These are phyloP conservation scores for Bretschneidera sinensis DNA, from an alignment of 345 rosid species.

Conservation along the genomic window DNA sequence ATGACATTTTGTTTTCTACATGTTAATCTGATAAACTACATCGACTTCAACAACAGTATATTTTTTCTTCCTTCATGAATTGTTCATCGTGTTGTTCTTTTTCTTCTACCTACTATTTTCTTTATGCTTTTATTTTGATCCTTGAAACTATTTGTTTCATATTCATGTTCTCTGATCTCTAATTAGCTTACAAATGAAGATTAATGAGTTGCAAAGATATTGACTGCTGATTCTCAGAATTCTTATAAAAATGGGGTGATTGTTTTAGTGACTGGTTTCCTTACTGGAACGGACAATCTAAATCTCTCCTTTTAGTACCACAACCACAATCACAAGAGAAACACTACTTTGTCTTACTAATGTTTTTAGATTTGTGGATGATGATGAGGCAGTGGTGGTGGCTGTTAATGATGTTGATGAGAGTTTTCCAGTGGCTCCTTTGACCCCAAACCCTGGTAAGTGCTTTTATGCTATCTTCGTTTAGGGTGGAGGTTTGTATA, in stretches of 20 bases:
- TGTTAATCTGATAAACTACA: background rate
- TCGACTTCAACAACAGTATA: background rate
- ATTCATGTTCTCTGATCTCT: too few relatives aligned
- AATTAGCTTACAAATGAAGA: too few relatives aligned
- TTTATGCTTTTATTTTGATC: background rate
- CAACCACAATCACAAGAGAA: too few relatives aligned
- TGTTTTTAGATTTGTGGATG: slow-evolving; percentile 55
- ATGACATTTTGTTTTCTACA: background rate
- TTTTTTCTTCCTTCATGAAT: background rate
- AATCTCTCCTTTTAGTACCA: too few relatives aligned
- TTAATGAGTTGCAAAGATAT: slow-evolving; percentile 23
- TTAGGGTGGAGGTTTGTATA: background rate
- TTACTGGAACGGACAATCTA: slow-evolving; percentile 42
- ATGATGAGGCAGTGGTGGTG: slow-evolving; percentile 18
- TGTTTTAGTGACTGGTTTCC: slow-evolving; percentile 64
- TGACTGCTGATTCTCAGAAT: slow-evolving; percentile 56
- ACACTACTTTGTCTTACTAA: slow-evolving; percentile 76
- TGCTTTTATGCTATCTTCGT: background rate
- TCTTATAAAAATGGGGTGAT: slow-evolving; percentile 45
- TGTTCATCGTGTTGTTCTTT: background rate
- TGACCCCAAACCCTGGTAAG: slow-evolving; percentile 34
- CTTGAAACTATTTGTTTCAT: too few relatives aligned
- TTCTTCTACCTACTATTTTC: background rate
- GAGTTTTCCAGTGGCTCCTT: slow-evolving; percentile 22
- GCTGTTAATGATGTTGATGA: slow-evolving; percentile 25